phyloP scores from a whole-genome alignment of 2,329 filamentous ascomycete species.

The Verticillium tricorpus region DNA sequence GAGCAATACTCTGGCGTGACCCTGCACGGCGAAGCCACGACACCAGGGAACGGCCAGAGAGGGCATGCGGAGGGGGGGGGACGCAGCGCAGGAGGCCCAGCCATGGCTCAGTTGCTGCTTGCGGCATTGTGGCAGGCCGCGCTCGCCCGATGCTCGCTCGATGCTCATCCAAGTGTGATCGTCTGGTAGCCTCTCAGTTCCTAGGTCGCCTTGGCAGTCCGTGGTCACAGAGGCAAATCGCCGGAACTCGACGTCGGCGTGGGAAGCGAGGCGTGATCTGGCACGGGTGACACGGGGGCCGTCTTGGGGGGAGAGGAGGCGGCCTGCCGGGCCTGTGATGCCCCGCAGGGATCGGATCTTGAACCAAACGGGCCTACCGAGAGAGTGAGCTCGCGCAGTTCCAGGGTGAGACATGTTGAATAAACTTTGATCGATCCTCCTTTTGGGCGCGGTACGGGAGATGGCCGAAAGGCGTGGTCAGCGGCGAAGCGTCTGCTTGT shows the following conservation, averaged over 20 bases:
- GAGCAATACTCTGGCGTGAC: background rate
- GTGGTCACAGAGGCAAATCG: background rate
- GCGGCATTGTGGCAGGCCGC: background rate
- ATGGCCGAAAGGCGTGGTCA: background rate
- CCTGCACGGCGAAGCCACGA: background rate
- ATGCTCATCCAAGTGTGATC: background rate
- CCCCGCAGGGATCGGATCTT: background rate
- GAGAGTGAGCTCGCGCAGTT: background rate
- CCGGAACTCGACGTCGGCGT: background rate
- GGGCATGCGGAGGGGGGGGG: background rate
- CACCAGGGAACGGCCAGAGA: background rate
- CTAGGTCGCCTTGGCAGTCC: background rate
- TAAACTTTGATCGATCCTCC: background rate
- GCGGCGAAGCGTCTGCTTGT: background rate
- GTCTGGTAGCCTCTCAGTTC: background rate
- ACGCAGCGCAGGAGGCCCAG: background rate
- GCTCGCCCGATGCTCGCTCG: background rate
- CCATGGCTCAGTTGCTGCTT: background rate
- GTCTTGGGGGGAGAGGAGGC: background rate
- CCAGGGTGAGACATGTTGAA: background rate
- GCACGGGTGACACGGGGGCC: background rate
- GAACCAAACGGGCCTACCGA: background rate
- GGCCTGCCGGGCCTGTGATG: background rate
- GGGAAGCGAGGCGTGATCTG: background rate
- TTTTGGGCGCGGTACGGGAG: background rate